These are phyloP conservation scores for Magnusiomyces magnusii DNA, from an alignment of 1,139 yeast species.

Conservation along the genomic window DNA sequence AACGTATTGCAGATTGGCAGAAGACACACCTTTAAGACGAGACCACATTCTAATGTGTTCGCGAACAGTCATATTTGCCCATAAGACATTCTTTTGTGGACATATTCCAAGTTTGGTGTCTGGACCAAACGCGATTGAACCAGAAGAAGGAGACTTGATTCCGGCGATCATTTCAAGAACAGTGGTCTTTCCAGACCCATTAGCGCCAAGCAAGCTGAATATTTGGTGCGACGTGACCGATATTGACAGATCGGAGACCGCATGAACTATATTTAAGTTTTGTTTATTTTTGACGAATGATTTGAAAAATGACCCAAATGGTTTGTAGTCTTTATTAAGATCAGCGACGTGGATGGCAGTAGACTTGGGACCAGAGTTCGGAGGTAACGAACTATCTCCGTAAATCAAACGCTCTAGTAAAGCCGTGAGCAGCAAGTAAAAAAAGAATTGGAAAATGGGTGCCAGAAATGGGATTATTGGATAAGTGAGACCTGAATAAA, in stretches of 20 bases:
- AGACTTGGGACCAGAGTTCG: constrained; percentile 17
- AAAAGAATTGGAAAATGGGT: constrained; percentile 28
- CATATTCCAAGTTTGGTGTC: constrained; percentile 33
- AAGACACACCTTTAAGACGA: constrained; percentile 28
- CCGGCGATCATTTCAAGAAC: constrained; percentile 36
- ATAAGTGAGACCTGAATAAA: constrained; percentile 26
- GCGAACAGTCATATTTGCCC: constrained; percentile 33
- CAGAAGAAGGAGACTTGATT: constrained; percentile 27
- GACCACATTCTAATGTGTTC: constrained; percentile 34
- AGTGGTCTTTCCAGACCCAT: constrained; percentile 37
- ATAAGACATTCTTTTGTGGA: constrained; percentile 35
- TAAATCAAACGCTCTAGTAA: constrained; percentile 25
- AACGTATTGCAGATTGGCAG: constrained; percentile 14
- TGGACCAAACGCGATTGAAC: constrained; percentile 25
- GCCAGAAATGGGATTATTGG: constrained; percentile 29
- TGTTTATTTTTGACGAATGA: constrained; percentile 11
- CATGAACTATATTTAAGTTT: constrained; percentile 23
- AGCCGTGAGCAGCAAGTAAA: constrained; percentile 25
- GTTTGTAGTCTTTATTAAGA: constrained; percentile 25
- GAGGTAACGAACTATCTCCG: constrained; percentile 19
- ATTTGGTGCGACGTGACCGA: constrained; percentile 30
- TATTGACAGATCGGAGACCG: constrained; percentile 29
- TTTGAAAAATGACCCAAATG: background rate
- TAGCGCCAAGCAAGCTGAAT: constrained; percentile 34
- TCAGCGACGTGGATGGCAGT: constrained; percentile 21